phyloP scores from a whole-genome alignment of 495 filamentous ascomycete species.

The Jackrogersella minutella region DNA sequence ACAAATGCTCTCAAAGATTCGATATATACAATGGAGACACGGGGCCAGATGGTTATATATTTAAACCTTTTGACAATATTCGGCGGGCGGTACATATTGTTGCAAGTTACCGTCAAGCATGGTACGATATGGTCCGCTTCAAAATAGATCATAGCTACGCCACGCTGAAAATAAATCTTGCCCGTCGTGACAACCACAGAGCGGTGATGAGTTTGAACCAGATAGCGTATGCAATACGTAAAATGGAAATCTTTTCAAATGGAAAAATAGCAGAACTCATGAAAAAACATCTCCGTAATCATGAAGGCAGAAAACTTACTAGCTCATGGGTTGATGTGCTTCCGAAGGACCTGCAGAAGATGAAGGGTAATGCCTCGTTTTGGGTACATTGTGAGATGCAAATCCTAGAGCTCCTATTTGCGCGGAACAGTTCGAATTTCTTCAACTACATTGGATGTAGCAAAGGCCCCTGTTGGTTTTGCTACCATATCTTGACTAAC shows the following conservation, averaged over 20 bases:
- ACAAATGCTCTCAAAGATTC: too few relatives aligned
- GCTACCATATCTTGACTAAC: background rate
- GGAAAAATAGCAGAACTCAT: background rate
- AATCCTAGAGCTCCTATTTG: background rate
- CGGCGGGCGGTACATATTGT: background rate
- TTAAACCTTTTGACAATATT: background rate
- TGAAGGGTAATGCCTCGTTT: background rate
- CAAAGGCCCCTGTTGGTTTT: slow-evolving; percentile 26
- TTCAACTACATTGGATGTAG: slow-evolving; percentile 30
- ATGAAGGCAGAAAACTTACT: too few relatives aligned
- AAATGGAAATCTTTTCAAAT: background rate
- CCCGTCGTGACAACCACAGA: background rate
- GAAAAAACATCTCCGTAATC: too few relatives aligned
- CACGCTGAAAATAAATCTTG: background rate
- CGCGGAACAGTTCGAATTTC: background rate
- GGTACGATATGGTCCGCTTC: slow-evolving; percentile 22
- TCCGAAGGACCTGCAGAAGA: too few relatives aligned
- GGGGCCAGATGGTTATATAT: background rate
- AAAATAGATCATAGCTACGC: background rate
- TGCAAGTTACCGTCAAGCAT: slow-evolving; percentile 15
- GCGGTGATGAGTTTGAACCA: background rate
- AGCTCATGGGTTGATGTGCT: too few relatives aligned
- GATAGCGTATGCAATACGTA: background rate
- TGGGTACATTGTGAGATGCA: slow-evolving; percentile 26
- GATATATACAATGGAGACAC: background rate